Percentiles rank a stretch among this genome's conserved stretches.
Conservation (phyloP, 768 basidiomycete species). For the Mycena galopus region DNA sequence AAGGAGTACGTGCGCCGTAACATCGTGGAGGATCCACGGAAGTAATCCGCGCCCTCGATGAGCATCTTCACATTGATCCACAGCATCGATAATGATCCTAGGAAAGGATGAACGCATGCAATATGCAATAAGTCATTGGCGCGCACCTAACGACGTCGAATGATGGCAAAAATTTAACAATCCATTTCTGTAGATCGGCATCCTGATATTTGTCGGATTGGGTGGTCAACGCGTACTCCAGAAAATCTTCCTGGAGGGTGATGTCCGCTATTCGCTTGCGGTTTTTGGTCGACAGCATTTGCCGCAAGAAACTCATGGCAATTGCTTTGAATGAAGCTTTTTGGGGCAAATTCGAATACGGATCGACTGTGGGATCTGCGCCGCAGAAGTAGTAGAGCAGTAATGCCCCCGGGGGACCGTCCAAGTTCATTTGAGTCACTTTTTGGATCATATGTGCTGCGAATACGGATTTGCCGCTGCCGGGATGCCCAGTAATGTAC, state of each 20-base stretch:
- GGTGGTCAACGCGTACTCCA: background rate
- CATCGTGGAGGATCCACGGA: slow-evolving; percentile 4
- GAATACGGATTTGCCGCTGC: slow-evolving; percentile 15
- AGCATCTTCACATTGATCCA: slow-evolving; percentile 11
- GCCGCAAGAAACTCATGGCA: slow-evolving; percentile 23
- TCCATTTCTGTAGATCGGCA: slow-evolving; percentile 8
- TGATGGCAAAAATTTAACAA: slow-evolving; percentile 5
- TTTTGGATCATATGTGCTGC: slow-evolving; percentile 19
- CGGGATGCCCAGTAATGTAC: slow-evolving; percentile 9
- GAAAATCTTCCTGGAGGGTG: slow-evolving; percentile 8
- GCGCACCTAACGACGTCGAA: slow-evolving; percentile 18
- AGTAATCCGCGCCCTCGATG: slow-evolving; percentile 5
- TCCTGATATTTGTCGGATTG: slow-evolving; percentile 21
- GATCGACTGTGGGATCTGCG: slow-evolving; percentile 15
- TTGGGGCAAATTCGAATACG: slow-evolving; percentile 12
- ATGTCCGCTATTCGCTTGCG: slow-evolving; percentile 15
- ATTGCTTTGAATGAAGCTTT: slow-evolving; percentile 20
- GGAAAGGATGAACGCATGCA: background rate
- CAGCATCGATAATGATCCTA: slow-evolving; percentile 13
- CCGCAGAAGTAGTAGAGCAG: slow-evolving; percentile 20
- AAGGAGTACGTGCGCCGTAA: slow-evolving; percentile 1
- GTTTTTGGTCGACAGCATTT: slow-evolving; percentile 11
- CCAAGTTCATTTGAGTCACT: slow-evolving; percentile 1
- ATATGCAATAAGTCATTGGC: background rate
- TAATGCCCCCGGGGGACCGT: slow-evolving; percentile 1